Evolutionary conservation across 2,329 filamentous ascomycete genomes (phyloP).

Genomic region (Aureobasidium sp.): DNA sequence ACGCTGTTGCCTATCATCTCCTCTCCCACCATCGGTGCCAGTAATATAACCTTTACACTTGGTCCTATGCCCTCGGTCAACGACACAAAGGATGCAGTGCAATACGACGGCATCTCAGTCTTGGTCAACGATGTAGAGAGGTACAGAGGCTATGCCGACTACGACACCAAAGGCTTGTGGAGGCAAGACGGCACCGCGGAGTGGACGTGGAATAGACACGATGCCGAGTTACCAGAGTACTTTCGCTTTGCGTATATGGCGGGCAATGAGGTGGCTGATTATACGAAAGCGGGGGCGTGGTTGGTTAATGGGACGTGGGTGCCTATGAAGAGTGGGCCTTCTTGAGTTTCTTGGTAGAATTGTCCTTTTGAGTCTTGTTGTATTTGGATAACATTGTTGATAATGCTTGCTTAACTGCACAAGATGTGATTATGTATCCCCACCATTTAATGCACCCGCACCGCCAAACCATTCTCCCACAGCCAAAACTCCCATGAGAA

Average conservation of each 20-base stretch:
- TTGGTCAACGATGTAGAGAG: slow-evolving; percentile 81
- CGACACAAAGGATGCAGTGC: slow-evolving; percentile 30
- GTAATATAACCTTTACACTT: slow-evolving; percentile 59
- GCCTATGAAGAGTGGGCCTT: slow-evolving; percentile 14
- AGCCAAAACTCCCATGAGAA: too few relatives aligned
- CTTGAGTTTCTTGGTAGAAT: neutral
- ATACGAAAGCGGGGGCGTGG: slow-evolving; percentile 69
- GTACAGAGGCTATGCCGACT: slow-evolving; percentile 52
- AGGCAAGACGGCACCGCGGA: slow-evolving; percentile 26
- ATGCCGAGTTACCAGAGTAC: slow-evolving; percentile 50
- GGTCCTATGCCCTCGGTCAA: slow-evolving; percentile 25
- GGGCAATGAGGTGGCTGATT: slow-evolving; percentile 57
- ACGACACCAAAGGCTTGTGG: slow-evolving; percentile 43
- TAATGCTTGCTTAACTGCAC: too few relatives aligned
- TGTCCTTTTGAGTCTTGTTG: too few relatives aligned
- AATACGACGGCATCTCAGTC: slow-evolving; percentile 66
- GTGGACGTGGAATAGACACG: slow-evolving; percentile 29
- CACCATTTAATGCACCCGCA: too few relatives aligned
- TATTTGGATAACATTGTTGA: too few relatives aligned
- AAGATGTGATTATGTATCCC: too few relatives aligned
- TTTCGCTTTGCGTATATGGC: slow-evolving; percentile 69
- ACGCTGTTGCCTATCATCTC: slow-evolving; percentile 48
- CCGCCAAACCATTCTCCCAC: too few relatives aligned
- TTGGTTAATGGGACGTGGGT: slow-evolving; percentile 53
- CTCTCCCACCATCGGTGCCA: slow-evolving; percentile 34